Conservation (phyloP, 805 yeast species). For the Yueomyces sinensis region DNA sequence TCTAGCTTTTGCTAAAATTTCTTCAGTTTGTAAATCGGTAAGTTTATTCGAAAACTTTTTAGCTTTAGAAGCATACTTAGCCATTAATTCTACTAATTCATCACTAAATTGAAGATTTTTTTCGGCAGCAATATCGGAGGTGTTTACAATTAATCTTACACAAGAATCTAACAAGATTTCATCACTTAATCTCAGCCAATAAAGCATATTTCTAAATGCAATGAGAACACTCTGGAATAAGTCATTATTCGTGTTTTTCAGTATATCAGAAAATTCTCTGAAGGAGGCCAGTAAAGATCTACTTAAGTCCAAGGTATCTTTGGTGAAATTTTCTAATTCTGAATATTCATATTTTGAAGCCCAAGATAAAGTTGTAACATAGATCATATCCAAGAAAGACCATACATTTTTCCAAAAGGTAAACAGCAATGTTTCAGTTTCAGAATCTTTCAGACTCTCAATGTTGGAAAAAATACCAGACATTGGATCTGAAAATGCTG, state of each 20-base stretch:
- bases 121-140: slow-evolving; percentile 51
- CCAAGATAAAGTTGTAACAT: slow-evolving; percentile 62
- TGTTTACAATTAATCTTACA: slow-evolving; percentile 52
- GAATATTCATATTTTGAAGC: slow-evolving; percentile 45
- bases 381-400: slow-evolving; percentile 58
- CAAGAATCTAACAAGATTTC: slow-evolving; percentile 52
- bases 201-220: slow-evolving; percentile 56
- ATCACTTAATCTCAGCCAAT: slow-evolving; percentile 78
- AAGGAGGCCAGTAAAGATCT: slow-evolving; percentile 54
- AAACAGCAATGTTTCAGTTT: slow-evolving; percentile 20
- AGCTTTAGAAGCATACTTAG: slow-evolving; percentile 52
- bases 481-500: slow-evolving; percentile 52
- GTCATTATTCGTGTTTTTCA: slow-evolving; percentile 21
- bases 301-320: slow-evolving; percentile 75
- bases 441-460: slow-evolving; percentile 11
- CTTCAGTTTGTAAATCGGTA: slow-evolving; percentile 49
- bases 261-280: slow-evolving; percentile 31
- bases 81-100: slow-evolving; percentile 40
- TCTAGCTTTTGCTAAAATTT: slow-evolving; percentile 49
- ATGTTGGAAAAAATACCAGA: slow-evolving; percentile 37
- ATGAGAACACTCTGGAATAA: slow-evolving; percentile 42
- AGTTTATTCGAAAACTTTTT: slow-evolving; percentile 59
- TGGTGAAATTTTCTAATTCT: slow-evolving; percentile 63
- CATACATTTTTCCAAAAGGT: slow-evolving; percentile 61
- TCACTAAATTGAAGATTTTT: slow-evolving; percentile 38